phyloP scores from a whole-genome alignment of 805 yeast species.

The Nakazawaea ernobii region DNA sequence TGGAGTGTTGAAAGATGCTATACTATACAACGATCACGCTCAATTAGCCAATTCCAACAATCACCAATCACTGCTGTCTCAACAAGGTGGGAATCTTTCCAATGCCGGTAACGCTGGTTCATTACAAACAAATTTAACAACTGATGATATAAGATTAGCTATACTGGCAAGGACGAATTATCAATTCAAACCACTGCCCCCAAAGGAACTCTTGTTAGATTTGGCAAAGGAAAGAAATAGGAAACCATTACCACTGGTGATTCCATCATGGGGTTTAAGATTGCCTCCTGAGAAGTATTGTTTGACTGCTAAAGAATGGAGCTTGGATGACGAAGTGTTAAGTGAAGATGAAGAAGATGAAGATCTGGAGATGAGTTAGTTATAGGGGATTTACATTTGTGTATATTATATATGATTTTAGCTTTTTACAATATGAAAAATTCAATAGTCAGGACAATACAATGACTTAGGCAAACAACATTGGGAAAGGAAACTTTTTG shows the following conservation, averaged over 20 bases:
- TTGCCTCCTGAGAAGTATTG: slow-evolving; percentile 98
- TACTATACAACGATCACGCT: slow-evolving; percentile 81
- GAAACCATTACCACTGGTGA: slow-evolving; percentile 83
- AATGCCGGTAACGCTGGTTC: slow-evolving; percentile 34
- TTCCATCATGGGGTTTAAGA: slow-evolving; percentile 87
- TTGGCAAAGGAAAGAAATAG: slow-evolving; percentile 90
- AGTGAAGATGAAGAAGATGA: slow-evolving; percentile 7
- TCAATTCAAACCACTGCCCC: slow-evolving; percentile 94
- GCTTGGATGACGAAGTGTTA: slow-evolving; percentile 43
- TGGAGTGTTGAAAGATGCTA: slow-evolving; percentile 83
- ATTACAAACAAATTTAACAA: slow-evolving; percentile 50
- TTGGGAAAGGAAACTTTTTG: too few relatives aligned
- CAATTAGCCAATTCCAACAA: slow-evolving; percentile 21
- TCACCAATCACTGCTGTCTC: slow-evolving; percentile 13
- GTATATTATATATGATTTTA: too few relatives aligned
- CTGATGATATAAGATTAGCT: slow-evolving; percentile 89
- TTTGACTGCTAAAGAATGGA: slow-evolving; percentile 78
- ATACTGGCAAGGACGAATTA: slow-evolving; percentile 92
- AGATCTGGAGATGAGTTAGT: slow-evolving; percentile 8
- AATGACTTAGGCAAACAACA: too few relatives aligned
- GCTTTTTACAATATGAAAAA: too few relatives aligned
- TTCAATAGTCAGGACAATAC: too few relatives aligned
- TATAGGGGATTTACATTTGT: too few relatives aligned
- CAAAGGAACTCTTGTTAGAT: slow-evolving; percentile 85
- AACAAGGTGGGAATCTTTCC: slow-evolving; percentile 19